Evolutionary conservation across 768 basidiomycete species (phyloP).

Genomic region (Suillus cothurnatus): DNA sequence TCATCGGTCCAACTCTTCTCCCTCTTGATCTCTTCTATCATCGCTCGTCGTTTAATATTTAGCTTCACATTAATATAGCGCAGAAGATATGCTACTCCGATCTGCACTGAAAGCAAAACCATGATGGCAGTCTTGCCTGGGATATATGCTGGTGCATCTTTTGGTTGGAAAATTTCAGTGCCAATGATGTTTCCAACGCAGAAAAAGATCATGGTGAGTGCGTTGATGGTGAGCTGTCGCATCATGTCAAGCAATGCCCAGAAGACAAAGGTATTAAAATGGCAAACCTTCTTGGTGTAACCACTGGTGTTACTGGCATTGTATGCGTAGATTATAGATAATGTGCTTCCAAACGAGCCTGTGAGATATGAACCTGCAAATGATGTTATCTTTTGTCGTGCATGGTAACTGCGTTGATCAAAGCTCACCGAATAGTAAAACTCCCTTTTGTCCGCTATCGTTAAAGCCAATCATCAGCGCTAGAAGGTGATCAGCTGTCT

Average conservation of each 20-base stretch:
- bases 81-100: conserved; percentile 24
- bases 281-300: conserved; percentile 30
- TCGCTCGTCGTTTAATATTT: conserved; percentile 22
- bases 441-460: conserved; percentile 21
- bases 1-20: conserved; percentile 26
- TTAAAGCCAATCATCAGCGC: conserved; percentile 28
- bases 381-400: neutral
- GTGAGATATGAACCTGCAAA: conserved; percentile 19
- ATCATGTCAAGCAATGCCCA: neutral
- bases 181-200: conserved; percentile 27
- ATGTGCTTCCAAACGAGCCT: conserved; percentile 29
- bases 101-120: conserved; percentile 26
- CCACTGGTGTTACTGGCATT: conserved; percentile 29
- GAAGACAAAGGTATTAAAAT: neutral
- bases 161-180: conserved; percentile 26
- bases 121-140: conserved; percentile 39
- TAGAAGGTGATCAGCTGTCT: neutral
- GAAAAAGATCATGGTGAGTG: conserved; percentile 20
- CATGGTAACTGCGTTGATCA: neutral
- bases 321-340: conserved; percentile 29
- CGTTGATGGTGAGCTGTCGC: conserved; percentile 23
- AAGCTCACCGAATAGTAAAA: conserved; percentile 20
- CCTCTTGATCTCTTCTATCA: conserved; percentile 18
- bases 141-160: conserved; percentile 29
- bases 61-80: conserved; percentile 23